Conservation (phyloP, 441 rosid species). For the Adansonia grandidieri region DNA sequence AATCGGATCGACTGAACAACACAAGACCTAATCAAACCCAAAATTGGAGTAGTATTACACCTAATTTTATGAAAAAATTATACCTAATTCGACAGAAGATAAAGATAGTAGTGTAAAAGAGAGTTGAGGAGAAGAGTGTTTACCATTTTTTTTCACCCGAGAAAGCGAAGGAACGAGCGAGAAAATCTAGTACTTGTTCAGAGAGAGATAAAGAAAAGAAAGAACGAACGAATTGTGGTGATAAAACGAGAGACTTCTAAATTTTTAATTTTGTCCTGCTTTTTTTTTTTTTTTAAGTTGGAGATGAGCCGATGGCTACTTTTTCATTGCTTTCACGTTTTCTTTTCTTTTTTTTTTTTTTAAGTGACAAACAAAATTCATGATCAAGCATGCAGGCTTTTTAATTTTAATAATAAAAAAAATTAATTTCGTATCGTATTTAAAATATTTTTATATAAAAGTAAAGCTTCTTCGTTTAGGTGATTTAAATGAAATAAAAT, state of each 20-base stretch:
- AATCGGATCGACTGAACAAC: slow-evolving; percentile 1
- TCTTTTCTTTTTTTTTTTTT: too few relatives aligned
- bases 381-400: too few relatives aligned
- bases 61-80: background rate
- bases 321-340: background rate
- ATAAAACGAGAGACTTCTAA: slow-evolving; percentile 18
- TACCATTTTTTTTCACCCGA: slow-evolving; percentile 44
- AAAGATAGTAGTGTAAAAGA: too few relatives aligned
- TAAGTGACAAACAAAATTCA: too few relatives aligned
- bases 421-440: too few relatives aligned
- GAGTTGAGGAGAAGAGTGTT: background rate
- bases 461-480: too few relatives aligned
- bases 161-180: slow-evolving; percentile 30
- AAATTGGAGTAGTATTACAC: background rate
- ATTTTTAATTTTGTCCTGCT: too few relatives aligned
- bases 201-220: background rate
- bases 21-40: background rate
- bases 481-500: too few relatives aligned
- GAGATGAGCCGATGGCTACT: background rate
- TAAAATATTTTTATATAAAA: too few relatives aligned
- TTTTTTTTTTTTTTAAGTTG: background rate
- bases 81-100: background rate
- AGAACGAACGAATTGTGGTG: background rate
- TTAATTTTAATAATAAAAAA: too few relatives aligned
- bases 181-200: slow-evolving; percentile 43